These are phyloP conservation scores for Kodamaea jinghongensis DNA, from an alignment of 805 yeast genomes.

Conservation along the genomic window DNA sequence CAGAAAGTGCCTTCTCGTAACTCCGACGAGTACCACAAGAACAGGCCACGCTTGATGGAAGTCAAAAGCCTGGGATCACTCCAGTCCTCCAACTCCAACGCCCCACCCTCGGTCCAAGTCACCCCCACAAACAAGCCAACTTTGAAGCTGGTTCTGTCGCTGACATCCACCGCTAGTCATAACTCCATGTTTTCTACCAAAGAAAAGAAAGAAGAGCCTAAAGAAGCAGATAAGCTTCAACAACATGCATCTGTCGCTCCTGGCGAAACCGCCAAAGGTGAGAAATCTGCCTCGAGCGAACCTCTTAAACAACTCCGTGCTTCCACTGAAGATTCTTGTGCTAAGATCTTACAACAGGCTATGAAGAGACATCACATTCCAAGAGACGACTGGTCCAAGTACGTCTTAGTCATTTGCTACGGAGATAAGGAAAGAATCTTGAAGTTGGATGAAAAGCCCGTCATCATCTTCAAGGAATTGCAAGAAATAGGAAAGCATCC, in stretches of 20 bases:
- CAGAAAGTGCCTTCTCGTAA: conserved; percentile 10
- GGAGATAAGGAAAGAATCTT: conserved; percentile 87
- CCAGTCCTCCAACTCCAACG: conserved; percentile 7
- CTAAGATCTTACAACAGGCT: conserved; percentile 82
- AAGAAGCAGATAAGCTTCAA: conserved; percentile 1
- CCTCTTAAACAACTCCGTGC: conserved; percentile 83
- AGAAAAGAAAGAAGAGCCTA: conserved; percentile 7
- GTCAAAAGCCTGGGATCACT: conserved; percentile 16
- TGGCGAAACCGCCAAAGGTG: conserved; percentile 10
- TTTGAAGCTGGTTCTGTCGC: conserved; percentile 7
- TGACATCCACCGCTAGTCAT: conserved; percentile 6
- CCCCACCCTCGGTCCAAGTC: conserved; percentile 8
- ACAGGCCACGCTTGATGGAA: conserved; percentile 25
- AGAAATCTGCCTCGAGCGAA: conserved; percentile 35
- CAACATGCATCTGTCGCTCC: conserved; percentile 10
- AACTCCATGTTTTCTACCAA: neutral
- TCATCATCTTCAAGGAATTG: conserved; percentile 75
- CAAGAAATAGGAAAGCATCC: conserved; percentile 86
- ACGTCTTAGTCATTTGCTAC: conserved; percentile 83
- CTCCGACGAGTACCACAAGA: conserved; percentile 3
- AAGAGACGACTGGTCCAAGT: conserved; percentile 80
- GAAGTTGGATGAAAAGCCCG: conserved; percentile 85
- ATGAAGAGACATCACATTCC: conserved; percentile 79
- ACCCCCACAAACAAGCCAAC: conserved; percentile 4
- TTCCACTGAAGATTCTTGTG: conserved; percentile 87